Evolutionary conservation across 1,139 yeast species (phyloP).

Genomic region (Kodamaea ohmeri): DNA sequence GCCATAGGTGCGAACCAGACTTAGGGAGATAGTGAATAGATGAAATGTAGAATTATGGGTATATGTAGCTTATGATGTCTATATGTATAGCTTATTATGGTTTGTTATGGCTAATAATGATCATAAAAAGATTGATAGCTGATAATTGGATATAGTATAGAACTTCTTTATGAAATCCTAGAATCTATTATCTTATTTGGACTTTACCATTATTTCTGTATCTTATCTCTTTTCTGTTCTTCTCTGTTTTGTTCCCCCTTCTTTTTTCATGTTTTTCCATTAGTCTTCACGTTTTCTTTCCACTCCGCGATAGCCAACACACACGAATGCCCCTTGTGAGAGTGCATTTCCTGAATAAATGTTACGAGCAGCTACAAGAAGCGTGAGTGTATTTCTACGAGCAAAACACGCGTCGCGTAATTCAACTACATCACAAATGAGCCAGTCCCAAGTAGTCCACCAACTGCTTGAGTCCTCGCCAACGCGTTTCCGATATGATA

Average conservation of each 20-base stretch:
- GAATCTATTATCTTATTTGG: too few species aligned
- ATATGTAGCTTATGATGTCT: too few species aligned
- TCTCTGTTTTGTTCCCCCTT: too few species aligned
- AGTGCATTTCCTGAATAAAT: constrained; percentile 1
- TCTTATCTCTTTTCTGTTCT: too few species aligned
- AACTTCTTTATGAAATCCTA: too few species aligned
- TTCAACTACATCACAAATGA: constrained; percentile 1
- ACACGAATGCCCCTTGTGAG: constrained; percentile 1
- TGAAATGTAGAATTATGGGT: not conserved
- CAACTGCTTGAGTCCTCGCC: not conserved
- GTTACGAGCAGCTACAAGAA: constrained; percentile 6
- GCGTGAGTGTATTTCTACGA: not conserved
- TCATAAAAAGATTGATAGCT: too few species aligned
- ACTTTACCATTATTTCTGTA: too few species aligned
- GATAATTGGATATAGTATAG: too few species aligned
- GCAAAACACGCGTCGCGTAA: constrained; percentile 6
- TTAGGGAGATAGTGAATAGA: not conserved
- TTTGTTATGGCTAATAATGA: too few species aligned
- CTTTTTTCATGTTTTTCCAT: not conserved
- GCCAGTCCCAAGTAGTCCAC: not conserved
- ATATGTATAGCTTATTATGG: too few species aligned
- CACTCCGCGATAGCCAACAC: too few species aligned
- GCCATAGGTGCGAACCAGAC: constrained; percentile 58
- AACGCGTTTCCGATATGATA: not conserved
- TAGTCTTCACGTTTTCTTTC: too few species aligned